Percentiles rank a stretch among this genome's conserved stretches.
Conservation (phyloP, 768 basidiomycete genomes). For the Crassisporium funariophilum region DNA sequence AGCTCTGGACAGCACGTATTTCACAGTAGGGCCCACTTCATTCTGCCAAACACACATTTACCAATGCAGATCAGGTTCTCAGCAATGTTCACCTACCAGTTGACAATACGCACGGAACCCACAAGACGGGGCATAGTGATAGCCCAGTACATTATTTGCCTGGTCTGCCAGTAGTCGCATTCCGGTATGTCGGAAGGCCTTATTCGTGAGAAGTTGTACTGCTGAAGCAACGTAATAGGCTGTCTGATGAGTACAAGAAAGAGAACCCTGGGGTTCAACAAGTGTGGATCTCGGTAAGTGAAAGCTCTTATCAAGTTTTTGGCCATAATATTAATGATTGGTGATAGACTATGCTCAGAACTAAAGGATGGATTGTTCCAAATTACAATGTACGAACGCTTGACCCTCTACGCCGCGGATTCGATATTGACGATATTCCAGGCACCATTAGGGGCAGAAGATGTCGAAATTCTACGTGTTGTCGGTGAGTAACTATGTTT, state of each 20-base stretch:
- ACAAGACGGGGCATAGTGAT: slow-evolving; percentile 24
- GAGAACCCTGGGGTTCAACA: slow-evolving; percentile 58
- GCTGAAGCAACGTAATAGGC: slow-evolving; percentile 17
- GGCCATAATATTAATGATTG: background rate
- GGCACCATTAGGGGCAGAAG: slow-evolving; percentile 53
- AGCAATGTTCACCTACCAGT: slow-evolving; percentile 53
- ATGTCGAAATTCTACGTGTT: slow-evolving; percentile 60
- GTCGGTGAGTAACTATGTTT: slow-evolving; percentile 39
- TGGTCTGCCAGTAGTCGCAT: slow-evolving; percentile 65
- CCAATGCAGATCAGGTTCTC: slow-evolving; percentile 32
- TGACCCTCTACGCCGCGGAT: background rate
- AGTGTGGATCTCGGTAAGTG: slow-evolving; percentile 46
- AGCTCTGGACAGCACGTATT: slow-evolving; percentile 58
- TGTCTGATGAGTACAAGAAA: slow-evolving; percentile 53
- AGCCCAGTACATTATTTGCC: slow-evolving; percentile 49
- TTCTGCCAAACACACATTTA: background rate
- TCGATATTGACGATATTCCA: slow-evolving; percentile 9
- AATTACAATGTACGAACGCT: slow-evolving; percentile 46
- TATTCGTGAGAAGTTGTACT: background rate
- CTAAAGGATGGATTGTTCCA: slow-evolving; percentile 64
- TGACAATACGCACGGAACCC: slow-evolving; percentile 7
- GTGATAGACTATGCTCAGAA: slow-evolving; percentile 43
- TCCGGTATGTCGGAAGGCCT: slow-evolving; percentile 33
- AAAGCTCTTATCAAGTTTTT: slow-evolving; percentile 11
- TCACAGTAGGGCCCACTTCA: slow-evolving; percentile 31